These are phyloP conservation scores for Sporothrix luriei DNA, from an alignment of 2,329 filamentous ascomycete genomes.

Conservation along the genomic window DNA sequence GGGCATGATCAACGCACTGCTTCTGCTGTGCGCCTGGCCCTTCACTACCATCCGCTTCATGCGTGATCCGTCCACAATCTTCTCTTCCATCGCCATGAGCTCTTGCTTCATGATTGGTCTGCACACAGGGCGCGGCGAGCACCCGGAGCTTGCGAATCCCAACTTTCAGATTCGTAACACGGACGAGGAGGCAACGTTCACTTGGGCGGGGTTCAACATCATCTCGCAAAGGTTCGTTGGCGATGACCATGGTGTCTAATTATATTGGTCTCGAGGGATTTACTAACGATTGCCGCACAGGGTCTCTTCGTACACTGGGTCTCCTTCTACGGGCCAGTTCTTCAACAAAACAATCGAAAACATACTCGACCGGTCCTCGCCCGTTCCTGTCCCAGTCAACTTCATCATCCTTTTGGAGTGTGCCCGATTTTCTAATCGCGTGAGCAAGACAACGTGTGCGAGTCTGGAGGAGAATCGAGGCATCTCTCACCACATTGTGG, in stretches of 20 bases:
- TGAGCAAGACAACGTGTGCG: conserved; percentile 53
- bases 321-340: conserved; percentile 49
- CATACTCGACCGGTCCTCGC: conserved; percentile 48
- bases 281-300: conserved; percentile 6
- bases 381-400: conserved; percentile 49
- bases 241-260: neutral
- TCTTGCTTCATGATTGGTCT: conserved; percentile 54
- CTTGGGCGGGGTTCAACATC: conserved; percentile 58
- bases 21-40: conserved; percentile 57
- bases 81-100: conserved; percentile 52
- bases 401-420: conserved; percentile 53
- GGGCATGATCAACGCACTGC: conserved; percentile 55
- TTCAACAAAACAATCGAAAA: conserved; percentile 56
- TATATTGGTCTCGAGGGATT: neutral
- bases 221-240: conserved; percentile 52
- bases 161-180: conserved; percentile 50
- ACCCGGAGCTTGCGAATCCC: conserved; percentile 53
- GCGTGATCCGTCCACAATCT: conserved; percentile 54
- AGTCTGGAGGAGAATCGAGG: conserved; percentile 52
- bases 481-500: conserved; percentile 52
- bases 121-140: conserved; percentile 56
- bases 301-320: conserved; percentile 49
- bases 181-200: conserved; percentile 56
- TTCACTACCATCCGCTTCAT: conserved; percentile 56
- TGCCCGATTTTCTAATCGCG: conserved; percentile 54